Evolutionary conservation across 768 basidiomycete genomes (phyloP).

Genomic region (Pleurotus tuoliensis): DNA sequence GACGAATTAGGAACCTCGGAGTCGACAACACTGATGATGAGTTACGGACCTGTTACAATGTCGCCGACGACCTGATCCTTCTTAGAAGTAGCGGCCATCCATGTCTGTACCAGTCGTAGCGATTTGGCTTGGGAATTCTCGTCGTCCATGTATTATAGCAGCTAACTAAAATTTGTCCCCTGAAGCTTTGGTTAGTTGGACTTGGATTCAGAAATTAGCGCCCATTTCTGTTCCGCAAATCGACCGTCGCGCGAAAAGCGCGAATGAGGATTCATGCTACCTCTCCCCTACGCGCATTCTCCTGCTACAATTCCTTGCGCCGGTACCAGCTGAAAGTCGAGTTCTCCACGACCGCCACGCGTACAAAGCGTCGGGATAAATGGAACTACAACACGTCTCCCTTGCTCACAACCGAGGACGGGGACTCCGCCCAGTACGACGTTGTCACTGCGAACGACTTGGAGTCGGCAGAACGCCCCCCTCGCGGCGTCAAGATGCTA

Average conservation of each 20-base stretch:
- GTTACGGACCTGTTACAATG: conserved; percentile 53
- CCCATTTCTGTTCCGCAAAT: not conserved
- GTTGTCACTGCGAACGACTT: conserved; percentile 71
- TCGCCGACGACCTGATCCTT: conserved; percentile 56
- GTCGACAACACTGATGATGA: not conserved
- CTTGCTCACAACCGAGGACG: conserved; percentile 48
- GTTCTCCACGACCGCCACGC: conserved; percentile 22
- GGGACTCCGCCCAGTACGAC: conserved; percentile 37
- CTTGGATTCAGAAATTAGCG: not conserved
- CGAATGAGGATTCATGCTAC: conserved; percentile 6
- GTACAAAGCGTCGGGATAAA: conserved; percentile 41
- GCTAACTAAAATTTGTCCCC: not conserved
- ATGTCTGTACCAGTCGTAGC: conserved; percentile 56
- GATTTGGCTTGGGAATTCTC: conserved; percentile 17
- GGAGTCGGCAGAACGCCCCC: conserved; percentile 53
- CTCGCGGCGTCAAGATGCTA: conserved; percentile 86
- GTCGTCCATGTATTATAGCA: not conserved
- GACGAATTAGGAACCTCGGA: too few relatives aligned
- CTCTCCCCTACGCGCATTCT: conserved; percentile 16
- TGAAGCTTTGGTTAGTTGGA: not conserved
- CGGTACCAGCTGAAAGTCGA: not conserved
- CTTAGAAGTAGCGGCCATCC: conserved; percentile 53
- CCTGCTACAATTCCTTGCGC: conserved; percentile 39
- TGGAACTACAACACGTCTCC: conserved; percentile 77
- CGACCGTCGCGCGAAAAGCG: not conserved